These are phyloP conservation scores for Candida pini DNA, from an alignment of 805 yeast species.

Conservation along the genomic window DNA sequence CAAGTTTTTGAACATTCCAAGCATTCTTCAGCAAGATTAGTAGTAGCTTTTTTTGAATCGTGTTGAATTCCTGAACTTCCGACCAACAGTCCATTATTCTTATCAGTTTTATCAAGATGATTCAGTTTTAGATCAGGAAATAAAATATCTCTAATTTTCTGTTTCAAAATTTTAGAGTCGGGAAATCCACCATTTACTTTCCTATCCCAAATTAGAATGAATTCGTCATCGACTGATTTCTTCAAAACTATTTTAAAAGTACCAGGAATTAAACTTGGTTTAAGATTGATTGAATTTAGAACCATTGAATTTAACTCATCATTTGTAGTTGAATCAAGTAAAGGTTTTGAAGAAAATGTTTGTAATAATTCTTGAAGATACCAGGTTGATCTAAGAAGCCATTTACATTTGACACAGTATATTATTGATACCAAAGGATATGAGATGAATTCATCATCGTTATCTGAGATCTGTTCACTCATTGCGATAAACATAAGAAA, in stretches of 20 bases:
- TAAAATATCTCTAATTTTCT: conserved; percentile 53
- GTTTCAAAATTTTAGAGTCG: conserved; percentile 74
- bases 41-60: not conserved
- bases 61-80: not conserved
- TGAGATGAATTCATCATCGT: not conserved
- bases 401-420: conserved; percentile 79
- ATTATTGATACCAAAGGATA: conserved; percentile 63
- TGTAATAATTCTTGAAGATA: conserved; percentile 79
- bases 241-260: conserved; percentile 56
- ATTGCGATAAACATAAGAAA: too few species aligned
- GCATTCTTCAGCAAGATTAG: conserved; percentile 23
- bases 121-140: conserved; percentile 53
- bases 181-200: conserved; percentile 70
- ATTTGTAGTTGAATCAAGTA: not conserved
- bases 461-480: too few species aligned
- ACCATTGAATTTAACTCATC: conserved; percentile 35
- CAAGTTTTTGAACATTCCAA: conserved; percentile 25
- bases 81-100: conserved; percentile 17
- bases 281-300: conserved; percentile 46
- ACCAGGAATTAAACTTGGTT: conserved; percentile 43
- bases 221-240: conserved; percentile 21
- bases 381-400: conserved; percentile 90
- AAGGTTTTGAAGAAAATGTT: conserved; percentile 46
- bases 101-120: conserved; percentile 48
- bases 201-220: conserved; percentile 56